Evolutionary conservation across 2,329 filamentous ascomycete genomes (phyloP).

Genomic region (Bipolaris oryzae): DNA sequence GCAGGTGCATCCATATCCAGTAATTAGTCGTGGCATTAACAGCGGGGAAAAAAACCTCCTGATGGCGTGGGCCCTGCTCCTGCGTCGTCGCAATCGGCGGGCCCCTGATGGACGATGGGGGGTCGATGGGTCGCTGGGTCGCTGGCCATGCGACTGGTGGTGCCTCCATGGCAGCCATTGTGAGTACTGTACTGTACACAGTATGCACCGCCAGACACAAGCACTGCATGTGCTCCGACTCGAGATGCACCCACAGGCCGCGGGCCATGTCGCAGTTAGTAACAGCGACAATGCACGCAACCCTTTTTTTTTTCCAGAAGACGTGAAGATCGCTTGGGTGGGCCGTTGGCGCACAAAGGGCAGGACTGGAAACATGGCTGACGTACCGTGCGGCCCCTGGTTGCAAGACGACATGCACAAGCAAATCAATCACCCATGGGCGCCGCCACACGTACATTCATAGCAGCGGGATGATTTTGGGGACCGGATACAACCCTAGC

Average conservation of each 20-base stretch:
- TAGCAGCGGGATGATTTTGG: neutral
- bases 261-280: constrained; percentile 5
- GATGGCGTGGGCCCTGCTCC: constrained; percentile 7
- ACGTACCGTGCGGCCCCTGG: constrained; percentile 19
- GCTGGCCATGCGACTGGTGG: too few species aligned
- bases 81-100: constrained; percentile 7
- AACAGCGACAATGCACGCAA: constrained; percentile 9
- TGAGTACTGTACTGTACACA: too few species aligned
- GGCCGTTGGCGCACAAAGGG: constrained; percentile 5
- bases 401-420: constrained; percentile 3
- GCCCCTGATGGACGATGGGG: constrained; percentile 1
- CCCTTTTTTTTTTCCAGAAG: constrained; percentile 2
- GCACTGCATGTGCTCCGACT: neutral
- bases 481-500: too few species aligned
- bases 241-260: neutral
- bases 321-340: constrained; percentile 10
- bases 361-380: constrained; percentile 12
- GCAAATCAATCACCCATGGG: neutral
- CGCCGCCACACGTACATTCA: neutral
- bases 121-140: neutral
- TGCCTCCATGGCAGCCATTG: too few species aligned
- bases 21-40: neutral
- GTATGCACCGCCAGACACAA: too few species aligned
- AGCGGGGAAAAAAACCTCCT: neutral
- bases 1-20: too few species aligned